Percentiles rank a stretch among this genome's conserved stretches.
Evolutionary conservation across 495 filamentous ascomycete species (phyloP).

Genomic region (Mytilinidion resinicola): DNA sequence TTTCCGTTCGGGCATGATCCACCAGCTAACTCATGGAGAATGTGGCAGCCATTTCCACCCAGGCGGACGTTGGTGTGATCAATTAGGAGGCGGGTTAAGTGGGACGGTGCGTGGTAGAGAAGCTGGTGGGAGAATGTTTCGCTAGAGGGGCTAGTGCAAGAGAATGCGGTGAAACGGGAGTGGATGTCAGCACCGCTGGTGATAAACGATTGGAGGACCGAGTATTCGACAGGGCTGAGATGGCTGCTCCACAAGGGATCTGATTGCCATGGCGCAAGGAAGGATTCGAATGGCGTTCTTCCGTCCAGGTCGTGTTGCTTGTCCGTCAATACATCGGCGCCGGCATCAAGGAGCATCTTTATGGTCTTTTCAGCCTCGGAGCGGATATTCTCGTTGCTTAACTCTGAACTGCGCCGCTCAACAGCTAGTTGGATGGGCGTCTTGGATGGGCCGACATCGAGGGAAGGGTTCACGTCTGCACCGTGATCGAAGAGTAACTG

Average conservation of each 20-base stretch:
- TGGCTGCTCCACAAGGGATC: conserved; percentile 10
- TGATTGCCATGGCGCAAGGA: conserved; percentile 18
- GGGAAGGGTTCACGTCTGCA: conserved; percentile 11
- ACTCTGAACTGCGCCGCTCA: conserved; percentile 12
- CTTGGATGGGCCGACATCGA: conserved; percentile 6
- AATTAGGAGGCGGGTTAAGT: conserved; percentile 9
- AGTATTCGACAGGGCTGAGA: conserved; percentile 5
- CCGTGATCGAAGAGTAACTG: conserved; percentile 19
- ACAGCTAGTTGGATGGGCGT: conserved; percentile 16
- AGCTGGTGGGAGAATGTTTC: conserved; percentile 21
- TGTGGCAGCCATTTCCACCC: conserved; percentile 13
- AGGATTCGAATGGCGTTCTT: conserved; percentile 15
- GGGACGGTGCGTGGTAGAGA: conserved; percentile 18
- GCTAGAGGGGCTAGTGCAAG: conserved; percentile 6
- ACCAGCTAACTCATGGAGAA: conserved; percentile 20
- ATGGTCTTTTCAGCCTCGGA: conserved; percentile 12
- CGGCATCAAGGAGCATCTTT: conserved; percentile 27
- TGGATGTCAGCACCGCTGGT: conserved; percentile 14
- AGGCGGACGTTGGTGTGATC: conserved; percentile 11
- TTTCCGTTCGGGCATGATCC: conserved; percentile 21
- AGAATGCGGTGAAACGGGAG: conserved; percentile 1
- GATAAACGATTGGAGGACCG: conserved; percentile 16
- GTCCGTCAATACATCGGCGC: conserved; percentile 17
- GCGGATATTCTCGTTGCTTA: neutral
- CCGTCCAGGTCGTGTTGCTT: neutral